phyloP scores from a whole-genome alignment of 1,284 basidiomycete species.

The Takashimella tepidaria region DNA sequence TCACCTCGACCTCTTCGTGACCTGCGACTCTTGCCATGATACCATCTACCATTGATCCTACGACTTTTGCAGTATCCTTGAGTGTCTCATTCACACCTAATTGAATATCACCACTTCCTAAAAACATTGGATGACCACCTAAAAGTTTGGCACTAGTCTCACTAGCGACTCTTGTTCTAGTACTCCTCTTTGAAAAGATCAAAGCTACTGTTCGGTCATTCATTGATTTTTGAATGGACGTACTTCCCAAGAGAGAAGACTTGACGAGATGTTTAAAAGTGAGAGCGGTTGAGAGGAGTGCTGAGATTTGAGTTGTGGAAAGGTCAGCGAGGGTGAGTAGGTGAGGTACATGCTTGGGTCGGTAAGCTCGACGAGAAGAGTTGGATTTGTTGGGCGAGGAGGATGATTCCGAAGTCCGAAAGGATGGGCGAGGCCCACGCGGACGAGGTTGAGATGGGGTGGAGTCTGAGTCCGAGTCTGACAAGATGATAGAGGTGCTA shows the following conservation, averaged over 20 bases:
- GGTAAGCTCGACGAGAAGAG: neutral
- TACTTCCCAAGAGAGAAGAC: constrained; percentile 6
- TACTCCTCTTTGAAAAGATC: constrained; percentile 88
- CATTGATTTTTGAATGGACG: constrained; percentile 52
- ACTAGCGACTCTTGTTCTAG: constrained; percentile 81
- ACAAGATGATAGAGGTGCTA: too few relatives aligned
- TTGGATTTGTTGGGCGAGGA: too few relatives aligned
- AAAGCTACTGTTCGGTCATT: constrained; percentile 79
- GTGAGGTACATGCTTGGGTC: constrained; percentile 7
- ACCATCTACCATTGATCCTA: constrained; percentile 92
- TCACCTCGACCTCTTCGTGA: constrained; percentile 86
- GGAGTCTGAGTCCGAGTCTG: neutral
- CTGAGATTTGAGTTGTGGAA: constrained; percentile 31
- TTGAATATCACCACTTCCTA: constrained; percentile 89
- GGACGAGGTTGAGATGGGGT: neutral
- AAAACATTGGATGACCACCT: constrained; percentile 86
- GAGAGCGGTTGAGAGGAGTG: constrained; percentile 31
- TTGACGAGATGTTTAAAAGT: constrained; percentile 37
- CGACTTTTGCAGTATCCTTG: constrained; percentile 74
- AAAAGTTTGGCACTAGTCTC: constrained; percentile 73
- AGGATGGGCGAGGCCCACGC: neutral
- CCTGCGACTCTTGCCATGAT: constrained; percentile 94
- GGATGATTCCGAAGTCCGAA: too few relatives aligned
- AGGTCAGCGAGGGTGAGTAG: constrained; percentile 46
- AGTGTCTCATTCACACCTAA: constrained; percentile 90